Evolutionary conservation across 2,329 filamentous ascomycete genomes (phyloP).

Genomic region (Alternaria ethzedia): DNA sequence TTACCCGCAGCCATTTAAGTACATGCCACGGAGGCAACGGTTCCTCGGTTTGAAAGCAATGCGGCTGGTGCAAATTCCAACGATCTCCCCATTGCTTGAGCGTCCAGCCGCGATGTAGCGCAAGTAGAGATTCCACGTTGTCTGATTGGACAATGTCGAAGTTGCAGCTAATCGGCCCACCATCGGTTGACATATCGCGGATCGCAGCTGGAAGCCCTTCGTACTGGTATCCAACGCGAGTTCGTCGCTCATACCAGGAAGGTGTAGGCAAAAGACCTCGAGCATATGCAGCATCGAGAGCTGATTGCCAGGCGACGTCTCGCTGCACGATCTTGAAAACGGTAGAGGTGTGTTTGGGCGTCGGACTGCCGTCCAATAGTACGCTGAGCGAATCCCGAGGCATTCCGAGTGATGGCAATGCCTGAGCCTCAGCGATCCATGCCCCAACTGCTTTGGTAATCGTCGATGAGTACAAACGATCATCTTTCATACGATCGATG

Average conservation of each 20-base stretch:
- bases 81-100: neutral
- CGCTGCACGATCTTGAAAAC: neutral
- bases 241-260: neutral
- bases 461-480: neutral
- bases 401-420: neutral
- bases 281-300: neutral
- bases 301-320: neutral
- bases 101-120: neutral
- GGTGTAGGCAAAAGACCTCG: neutral
- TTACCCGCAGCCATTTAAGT: neutral
- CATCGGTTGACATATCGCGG: neutral
- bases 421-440: neutral
- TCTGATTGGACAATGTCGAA: neutral
- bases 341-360: rapidly evolving
- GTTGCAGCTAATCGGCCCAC: neutral
- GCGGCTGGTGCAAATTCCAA: neutral
- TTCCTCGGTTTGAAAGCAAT: neutral
- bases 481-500: neutral
- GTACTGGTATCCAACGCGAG: neutral
- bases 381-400: neutral
- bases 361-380: neutral
- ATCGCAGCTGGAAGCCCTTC: neutral
- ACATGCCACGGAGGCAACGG: neutral
- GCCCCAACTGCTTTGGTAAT: neutral
- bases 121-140: neutral